phyloP scores from a whole-genome alignment of 1,284 basidiomycete genomes.

The Moesziomyces globuligerus region DNA sequence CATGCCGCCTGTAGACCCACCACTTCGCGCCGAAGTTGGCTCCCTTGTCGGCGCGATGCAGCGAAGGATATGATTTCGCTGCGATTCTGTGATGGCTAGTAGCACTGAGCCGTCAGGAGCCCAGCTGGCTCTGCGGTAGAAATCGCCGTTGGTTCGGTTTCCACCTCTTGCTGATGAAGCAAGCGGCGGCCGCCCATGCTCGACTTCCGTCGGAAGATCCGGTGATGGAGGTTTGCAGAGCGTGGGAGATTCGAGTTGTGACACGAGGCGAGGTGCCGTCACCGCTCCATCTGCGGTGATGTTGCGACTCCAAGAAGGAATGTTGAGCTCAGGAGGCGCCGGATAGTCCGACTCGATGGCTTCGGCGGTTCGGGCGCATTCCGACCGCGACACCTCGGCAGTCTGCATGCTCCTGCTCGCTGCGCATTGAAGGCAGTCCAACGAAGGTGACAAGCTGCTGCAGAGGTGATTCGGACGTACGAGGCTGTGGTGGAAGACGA shows the following conservation, averaged over 20 bases:
- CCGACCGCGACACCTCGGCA: slow-evolving; percentile 1
- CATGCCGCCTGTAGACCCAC: background rate
- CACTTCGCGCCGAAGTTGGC: no score
- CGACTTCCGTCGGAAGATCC: no score
- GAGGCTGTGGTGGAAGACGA: background rate
- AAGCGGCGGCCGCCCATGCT: no score
- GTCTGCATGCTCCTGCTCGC: slow-evolving; percentile 7
- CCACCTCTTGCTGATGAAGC: background rate
- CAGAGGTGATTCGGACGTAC: no score
- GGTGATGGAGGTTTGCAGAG: background rate
- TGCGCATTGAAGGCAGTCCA: background rate
- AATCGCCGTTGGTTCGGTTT: slow-evolving; percentile 5
- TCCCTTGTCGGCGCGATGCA: no score
- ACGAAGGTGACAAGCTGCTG: background rate
- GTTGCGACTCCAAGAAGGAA: slow-evolving; percentile 7
- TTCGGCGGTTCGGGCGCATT: slow-evolving; percentile 1
- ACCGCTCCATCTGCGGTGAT: background rate
- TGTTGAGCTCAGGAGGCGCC: slow-evolving; percentile 26
- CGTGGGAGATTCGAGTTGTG: slow-evolving; percentile 1
- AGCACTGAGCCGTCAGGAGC: slow-evolving; percentile 51
- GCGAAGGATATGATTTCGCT: slow-evolving; percentile 38
- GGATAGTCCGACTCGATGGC: slow-evolving; percentile 15
- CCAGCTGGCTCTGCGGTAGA: slow-evolving; percentile 41
- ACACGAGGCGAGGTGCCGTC: slow-evolving; percentile 1
- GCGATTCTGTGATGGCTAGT: slow-evolving; percentile 47